phyloP scores from a whole-genome alignment of 441 rosid species.

The Euphorbia schlechtendalii region DNA sequence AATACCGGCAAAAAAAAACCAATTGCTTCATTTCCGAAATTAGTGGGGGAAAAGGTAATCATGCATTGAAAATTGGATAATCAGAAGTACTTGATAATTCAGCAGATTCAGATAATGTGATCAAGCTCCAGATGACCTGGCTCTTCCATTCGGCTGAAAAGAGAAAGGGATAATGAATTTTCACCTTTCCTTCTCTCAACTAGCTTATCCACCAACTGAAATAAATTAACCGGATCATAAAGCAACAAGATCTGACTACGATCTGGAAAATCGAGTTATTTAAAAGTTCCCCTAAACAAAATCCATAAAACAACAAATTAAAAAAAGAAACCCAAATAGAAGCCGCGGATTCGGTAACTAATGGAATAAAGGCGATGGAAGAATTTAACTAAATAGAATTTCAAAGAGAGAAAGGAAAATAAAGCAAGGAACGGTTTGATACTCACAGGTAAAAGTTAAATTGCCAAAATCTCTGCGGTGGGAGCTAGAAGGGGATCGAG shows the following conservation, averaged over 20 bases:
- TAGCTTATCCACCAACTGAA: slow-evolving; percentile 12
- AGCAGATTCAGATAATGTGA: not conserved
- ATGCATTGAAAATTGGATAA: not conserved
- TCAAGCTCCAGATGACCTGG: not conserved
- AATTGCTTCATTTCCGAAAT: not conserved
- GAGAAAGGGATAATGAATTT: not conserved
- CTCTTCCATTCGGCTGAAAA: not conserved
- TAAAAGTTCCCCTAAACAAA: slow-evolving; percentile 11
- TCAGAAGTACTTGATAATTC: not conserved
- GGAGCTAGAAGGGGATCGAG: not conserved
- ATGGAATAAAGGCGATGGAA: not conserved
- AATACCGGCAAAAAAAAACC: not conserved
- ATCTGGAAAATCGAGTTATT: slow-evolving; percentile 22
- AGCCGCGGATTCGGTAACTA: not conserved
- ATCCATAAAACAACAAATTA: slow-evolving; percentile 5
- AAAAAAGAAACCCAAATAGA: not conserved
- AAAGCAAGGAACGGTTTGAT: not conserved
- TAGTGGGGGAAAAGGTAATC: not conserved
- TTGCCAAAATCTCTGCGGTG: not conserved
- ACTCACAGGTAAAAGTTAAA: not conserved
- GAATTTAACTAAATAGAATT: not conserved
- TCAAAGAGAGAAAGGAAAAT: not conserved
- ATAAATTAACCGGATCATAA: slow-evolving; percentile 30
- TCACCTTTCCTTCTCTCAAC: not conserved
- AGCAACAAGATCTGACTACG: slow-evolving; percentile 39